A percentile compares a stretch with the other conserved stretches of the same genome.
phyloP scores from a whole-genome alignment of 768 basidiomycete genomes.

The Xerocomellus amylosporus region DNA sequence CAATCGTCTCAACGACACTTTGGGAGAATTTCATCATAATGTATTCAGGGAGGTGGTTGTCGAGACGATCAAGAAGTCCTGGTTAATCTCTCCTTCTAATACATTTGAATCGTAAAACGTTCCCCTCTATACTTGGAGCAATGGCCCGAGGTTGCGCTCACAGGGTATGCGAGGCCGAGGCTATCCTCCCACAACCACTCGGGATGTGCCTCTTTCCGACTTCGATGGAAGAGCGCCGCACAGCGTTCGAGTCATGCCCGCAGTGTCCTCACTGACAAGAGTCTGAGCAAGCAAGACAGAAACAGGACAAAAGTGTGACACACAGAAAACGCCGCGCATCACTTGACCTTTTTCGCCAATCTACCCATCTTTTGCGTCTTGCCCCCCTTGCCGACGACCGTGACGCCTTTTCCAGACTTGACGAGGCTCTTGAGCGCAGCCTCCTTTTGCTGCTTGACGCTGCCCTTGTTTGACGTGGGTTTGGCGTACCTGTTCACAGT shows the following conservation, averaged over 20 bases:
- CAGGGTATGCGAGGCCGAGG: neutral
- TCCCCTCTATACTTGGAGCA: neutral
- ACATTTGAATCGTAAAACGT: neutral
- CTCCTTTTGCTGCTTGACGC: slow-evolving; percentile 78
- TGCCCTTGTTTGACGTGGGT: slow-evolving; percentile 39
- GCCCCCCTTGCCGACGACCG: slow-evolving; percentile 74
- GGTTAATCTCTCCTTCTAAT: neutral
- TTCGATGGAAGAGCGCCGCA: neutral
- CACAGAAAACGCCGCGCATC: slow-evolving; percentile 1
- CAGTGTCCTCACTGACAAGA: neutral
- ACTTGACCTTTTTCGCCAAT: slow-evolving; percentile 25
- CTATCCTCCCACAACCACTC: neutral
- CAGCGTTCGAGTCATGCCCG: neutral
- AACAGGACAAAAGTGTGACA: neutral
- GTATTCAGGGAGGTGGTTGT: neutral
- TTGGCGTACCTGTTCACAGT: slow-evolving; percentile 58
- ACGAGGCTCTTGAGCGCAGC: slow-evolving; percentile 78
- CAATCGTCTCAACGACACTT: neutral
- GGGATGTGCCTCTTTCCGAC: neutral
- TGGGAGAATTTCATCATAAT: too few relatives aligned
- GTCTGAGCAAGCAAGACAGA: neutral
- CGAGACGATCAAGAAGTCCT: neutral
- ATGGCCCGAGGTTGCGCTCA: neutral
- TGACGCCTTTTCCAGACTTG: slow-evolving; percentile 82
- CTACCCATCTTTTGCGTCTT: slow-evolving; percentile 30